A percentile compares a stretch with the other conserved stretches of the same genome.
Conservation (phyloP, 2,329 filamentous ascomycete species). For the Clarireedia paspali region DNA sequence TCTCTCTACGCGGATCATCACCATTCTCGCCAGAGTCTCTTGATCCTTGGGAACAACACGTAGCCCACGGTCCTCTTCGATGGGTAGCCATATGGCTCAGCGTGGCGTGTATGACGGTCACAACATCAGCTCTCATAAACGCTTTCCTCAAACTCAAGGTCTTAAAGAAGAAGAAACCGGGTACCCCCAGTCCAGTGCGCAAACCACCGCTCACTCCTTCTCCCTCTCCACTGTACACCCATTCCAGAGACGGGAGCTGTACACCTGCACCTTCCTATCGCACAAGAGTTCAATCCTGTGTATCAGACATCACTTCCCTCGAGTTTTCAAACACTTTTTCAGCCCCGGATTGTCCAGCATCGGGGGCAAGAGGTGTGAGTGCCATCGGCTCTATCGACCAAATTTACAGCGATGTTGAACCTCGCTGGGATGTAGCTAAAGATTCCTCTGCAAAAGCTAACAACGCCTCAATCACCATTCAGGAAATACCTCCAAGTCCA, state of each 20-base stretch:
- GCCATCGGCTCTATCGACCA: conserved; percentile 3
- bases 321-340: neutral
- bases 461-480: neutral
- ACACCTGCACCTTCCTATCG: conserved; percentile 3
- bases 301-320: neutral
- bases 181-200: neutral
- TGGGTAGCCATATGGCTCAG: conserved; percentile 9
- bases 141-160: conserved; percentile 5
- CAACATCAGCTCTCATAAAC: conserved; percentile 1
- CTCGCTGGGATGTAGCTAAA: neutral
- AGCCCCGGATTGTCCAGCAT: neutral
- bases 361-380: neutral
- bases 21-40: neutral
- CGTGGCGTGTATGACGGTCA: neutral
- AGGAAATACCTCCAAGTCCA: neutral
- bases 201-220: neutral
- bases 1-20: conserved; percentile 10
- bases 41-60: conserved; percentile 3
- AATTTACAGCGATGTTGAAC: neutral
- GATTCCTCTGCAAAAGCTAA: neutral
- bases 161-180: neutral
- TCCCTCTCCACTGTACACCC: neutral
- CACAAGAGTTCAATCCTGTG: conserved; percentile 2
- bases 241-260: neutral
- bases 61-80: conserved; percentile 5